Evolutionary conservation across 2,329 filamentous ascomycete species (phyloP), one percentile per base, ranked within the genome.

Genomic region (Cladophialophora immunda): DNA sequence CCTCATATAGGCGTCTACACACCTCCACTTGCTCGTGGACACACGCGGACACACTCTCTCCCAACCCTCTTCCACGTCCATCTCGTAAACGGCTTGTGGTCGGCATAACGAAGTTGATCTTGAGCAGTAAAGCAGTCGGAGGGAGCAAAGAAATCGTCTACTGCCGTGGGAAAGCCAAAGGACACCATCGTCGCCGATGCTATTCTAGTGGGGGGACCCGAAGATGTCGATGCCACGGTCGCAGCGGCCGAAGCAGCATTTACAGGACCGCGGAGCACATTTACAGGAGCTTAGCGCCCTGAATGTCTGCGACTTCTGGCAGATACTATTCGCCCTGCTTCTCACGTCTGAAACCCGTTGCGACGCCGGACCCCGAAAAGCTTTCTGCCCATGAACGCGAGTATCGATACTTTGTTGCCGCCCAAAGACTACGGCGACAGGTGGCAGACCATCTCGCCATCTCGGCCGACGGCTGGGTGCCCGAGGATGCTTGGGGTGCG

Each of bases 161-260:
- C n/a, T n/a, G n/a, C n/a, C n/a, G n/a, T n/a, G n/a, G n/a, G n/a
- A n/a, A n/a, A n/a, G n/a, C n/a, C n/a, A n/a, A n/a, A n/a, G n/a
- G 65, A 68, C 32, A 45, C 53, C 29, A 72, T 73, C 64, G 72
- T 75, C 0, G 52, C 64, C 22, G 69, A 71, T 36, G 41, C 32
- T 22, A 36, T 71, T 17, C 60, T 59, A 2, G 36, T 57, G 8
- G 75, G 78, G 3, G 71, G 78, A 25, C 74, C 75, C 38, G 76
- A 73, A 2, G 75, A 74, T 6, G 68, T 73, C 6, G 65, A 78
- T 41, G 75, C 78, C 65, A 74, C 79, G 4, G 75, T 79, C 36
- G 69, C 63, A 11, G 76, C 77, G 11, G 78, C 79, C 1, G 73
- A 76, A 54, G 76, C 76, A 58, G 77, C 77, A 9, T 64, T 74